phyloP scores from a whole-genome alignment of 108 stramenopile species.

The Nannochloropsis oceanica region DNA sequence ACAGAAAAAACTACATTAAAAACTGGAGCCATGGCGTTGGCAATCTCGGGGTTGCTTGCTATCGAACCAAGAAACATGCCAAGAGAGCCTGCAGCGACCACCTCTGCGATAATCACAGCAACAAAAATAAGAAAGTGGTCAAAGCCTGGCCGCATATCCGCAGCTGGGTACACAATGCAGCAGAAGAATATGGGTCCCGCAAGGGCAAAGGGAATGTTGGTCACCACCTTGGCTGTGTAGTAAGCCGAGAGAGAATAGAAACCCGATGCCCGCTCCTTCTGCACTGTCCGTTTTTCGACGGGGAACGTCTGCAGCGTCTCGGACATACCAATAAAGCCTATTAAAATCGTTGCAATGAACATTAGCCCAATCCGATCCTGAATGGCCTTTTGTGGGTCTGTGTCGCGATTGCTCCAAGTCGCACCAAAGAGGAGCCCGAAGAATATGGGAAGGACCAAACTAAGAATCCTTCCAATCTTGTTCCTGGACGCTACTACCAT shows the following conservation, averaged over 20 bases:
- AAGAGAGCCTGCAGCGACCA: background rate
- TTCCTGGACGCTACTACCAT: background rate
- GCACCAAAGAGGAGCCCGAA: background rate
- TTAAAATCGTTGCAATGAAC: background rate
- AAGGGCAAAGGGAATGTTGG: background rate
- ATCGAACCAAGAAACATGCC: background rate
- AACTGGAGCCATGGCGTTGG: background rate
- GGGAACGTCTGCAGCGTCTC: background rate
- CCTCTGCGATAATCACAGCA: background rate
- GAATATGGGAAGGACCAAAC: background rate
- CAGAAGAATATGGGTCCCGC: background rate
- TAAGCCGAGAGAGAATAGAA: background rate
- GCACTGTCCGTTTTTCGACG: background rate
- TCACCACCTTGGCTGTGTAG: background rate
- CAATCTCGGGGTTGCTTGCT: background rate
- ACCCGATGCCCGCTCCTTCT: background rate
- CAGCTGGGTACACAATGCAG: background rate
- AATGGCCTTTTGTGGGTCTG: background rate
- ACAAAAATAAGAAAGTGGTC: background rate
- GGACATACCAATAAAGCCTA: background rate
- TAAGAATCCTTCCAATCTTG: background rate
- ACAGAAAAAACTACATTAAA: background rate
- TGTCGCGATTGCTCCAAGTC: background rate
- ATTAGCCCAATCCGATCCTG: background rate
- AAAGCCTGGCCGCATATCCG: background rate